These are phyloP conservation scores for Larix sibirica DNA, from an alignment of 83 land plant genomes.

Conservation along the genomic window DNA sequence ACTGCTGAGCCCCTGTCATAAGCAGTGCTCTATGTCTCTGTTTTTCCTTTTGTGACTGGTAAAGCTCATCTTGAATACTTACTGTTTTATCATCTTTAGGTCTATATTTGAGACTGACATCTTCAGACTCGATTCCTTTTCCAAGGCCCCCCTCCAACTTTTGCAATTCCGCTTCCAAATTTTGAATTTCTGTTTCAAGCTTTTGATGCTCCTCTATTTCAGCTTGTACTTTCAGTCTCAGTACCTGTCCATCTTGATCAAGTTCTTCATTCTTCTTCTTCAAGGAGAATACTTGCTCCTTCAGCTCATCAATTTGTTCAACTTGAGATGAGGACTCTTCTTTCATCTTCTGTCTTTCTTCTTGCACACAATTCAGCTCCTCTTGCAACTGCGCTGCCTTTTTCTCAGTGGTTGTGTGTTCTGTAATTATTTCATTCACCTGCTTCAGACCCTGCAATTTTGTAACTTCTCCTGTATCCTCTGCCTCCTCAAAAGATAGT, in stretches of 20 bases:
- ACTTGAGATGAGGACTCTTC: not conserved
- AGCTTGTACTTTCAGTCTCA: not conserved
- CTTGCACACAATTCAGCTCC: conserved; percentile 8
- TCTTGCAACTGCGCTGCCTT: conserved; percentile 22
- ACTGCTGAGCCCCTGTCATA: conserved; percentile 15
- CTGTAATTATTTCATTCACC: conserved; percentile 38
- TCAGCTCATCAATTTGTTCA: not conserved
- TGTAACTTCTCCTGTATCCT: conserved; percentile 19
- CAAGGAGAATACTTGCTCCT: conserved; percentile 10
- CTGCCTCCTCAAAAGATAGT: conserved; percentile 27
- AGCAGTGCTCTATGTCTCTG: conserved; percentile 14
- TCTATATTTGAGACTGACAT: not conserved
- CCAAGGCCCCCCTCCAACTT: not conserved
- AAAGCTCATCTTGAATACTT: conserved; percentile 19
- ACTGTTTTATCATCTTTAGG: conserved; percentile 5
- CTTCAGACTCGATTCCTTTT: conserved; percentile 17
- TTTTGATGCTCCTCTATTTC: not conserved
- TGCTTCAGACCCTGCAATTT: conserved; percentile 42
- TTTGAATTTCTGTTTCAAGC: conserved; percentile 8
- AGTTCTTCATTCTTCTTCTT: conserved; percentile 3
- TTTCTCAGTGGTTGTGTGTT: conserved; percentile 16
- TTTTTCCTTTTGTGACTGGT: conserved; percentile 20
- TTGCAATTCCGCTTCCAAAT: conserved; percentile 15
- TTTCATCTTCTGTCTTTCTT: conserved; percentile 19
- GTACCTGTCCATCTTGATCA: not conserved